Percentiles rank a stretch among this genome's conserved stretches.
Conservation (phyloP, 768 basidiomycete genomes). For the Boletus tomentosulus region DNA sequence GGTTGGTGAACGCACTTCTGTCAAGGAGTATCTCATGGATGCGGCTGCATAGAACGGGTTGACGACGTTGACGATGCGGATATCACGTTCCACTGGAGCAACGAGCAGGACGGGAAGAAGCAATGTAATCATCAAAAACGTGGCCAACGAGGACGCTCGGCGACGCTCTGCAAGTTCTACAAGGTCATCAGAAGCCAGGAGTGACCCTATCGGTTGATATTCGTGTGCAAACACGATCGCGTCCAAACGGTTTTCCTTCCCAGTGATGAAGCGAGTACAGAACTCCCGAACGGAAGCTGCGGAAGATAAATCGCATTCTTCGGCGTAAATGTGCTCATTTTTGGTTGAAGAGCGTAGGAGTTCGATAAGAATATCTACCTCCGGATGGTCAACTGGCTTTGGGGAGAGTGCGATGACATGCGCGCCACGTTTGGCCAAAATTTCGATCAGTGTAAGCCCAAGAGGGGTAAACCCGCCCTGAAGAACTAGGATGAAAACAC, state of each 20-base stretch:
- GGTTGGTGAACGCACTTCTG: slow-evolving; percentile 26
- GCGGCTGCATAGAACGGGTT: slow-evolving; percentile 91
- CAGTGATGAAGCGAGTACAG: slow-evolving; percentile 62
- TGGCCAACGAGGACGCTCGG: slow-evolving; percentile 54
- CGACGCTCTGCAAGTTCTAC: slow-evolving; percentile 36
- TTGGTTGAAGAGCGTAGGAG: slow-evolving; percentile 64
- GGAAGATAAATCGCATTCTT: slow-evolving; percentile 68
- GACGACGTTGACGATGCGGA: slow-evolving; percentile 82
- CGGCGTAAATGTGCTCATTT: slow-evolving; percentile 77
- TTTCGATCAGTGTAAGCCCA: slow-evolving; percentile 63
- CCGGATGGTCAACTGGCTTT: slow-evolving; percentile 44
- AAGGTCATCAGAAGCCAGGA: slow-evolving; percentile 31
- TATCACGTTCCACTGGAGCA: slow-evolving; percentile 83
- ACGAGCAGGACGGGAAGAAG: slow-evolving; percentile 77
- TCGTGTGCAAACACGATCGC: slow-evolving; percentile 78
- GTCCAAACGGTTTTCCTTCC: slow-evolving; percentile 66
- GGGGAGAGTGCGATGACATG: slow-evolving; percentile 73
- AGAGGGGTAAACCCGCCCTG: slow-evolving; percentile 75
- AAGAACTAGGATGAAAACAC: slow-evolving; percentile 1
- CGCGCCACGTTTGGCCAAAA: slow-evolving; percentile 69
- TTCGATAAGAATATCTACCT: slow-evolving; percentile 57
- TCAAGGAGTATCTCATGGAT: slow-evolving; percentile 37
- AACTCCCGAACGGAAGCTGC: slow-evolving; percentile 67
- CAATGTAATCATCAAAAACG: slow-evolving; percentile 75
- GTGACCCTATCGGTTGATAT: slow-evolving; percentile 58